Base-by-base conservation (phyloP, 805 yeast species). In the Yamadazyma tumulicola region DNA sequence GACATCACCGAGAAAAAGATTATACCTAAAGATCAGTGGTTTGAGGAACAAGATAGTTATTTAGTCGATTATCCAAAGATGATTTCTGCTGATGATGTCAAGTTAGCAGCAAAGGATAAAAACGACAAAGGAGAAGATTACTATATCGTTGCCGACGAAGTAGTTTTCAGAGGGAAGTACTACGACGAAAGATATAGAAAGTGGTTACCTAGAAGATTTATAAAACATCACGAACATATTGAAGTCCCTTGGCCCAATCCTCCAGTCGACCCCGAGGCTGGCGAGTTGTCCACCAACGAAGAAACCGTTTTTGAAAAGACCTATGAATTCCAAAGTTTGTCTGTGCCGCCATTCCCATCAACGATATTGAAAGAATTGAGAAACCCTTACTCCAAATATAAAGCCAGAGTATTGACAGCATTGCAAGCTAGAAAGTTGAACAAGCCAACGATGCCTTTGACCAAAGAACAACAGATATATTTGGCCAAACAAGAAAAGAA, bases 191-290 rank as follows among this genome's bases (percentile, higher is more conserved):
- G 81, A 46, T 79, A 81, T 58, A 81, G 80, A 54, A 69, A 69
- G 49, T 74, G 81, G 71, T 61, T 86, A 66, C 95, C 95, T 19
- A 76, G 75, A 39, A 77, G 97, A 59, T 75, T 77, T 47, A 86
- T 89, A 17, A 74, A 74, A 43, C 79, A 84, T 46, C 80, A 82
- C 48, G 76, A 74, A 26, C 73, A 77, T 34, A 64, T 86, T 34
- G 75, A 79, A 43, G 79, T 89, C 32, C 97, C 97, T 35, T 91
- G 95, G 95, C 96, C 96, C 24, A 73, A 75, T 47, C 89, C 93
- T 1, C 60, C 65, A 12, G 40, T 43, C 13, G 77, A 69, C 19
- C 45, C 57, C 0, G 75, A 74, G 43, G 87, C 80, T 45, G 80
- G 79, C 32, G 61, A 54, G 19, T 65, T 75, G 43, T 75, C 80